Evolutionary conservation across 305 asterid genomes (phyloP).

Genomic region (Coffea humblotiana): DNA sequence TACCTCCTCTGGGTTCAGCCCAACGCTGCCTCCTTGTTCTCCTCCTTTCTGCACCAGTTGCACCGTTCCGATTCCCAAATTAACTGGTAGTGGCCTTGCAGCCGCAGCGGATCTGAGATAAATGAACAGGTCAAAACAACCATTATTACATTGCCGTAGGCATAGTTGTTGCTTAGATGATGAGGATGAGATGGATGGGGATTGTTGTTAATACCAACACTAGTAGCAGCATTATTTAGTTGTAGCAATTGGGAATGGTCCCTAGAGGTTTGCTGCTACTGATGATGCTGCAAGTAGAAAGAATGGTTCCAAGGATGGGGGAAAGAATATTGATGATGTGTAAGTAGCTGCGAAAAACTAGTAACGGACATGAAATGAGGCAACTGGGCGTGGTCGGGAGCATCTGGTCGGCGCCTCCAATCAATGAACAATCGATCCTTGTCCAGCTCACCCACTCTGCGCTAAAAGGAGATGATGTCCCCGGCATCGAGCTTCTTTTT

Average conservation of each 20-base stretch:
- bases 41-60: conserved; percentile 24
- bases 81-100: conserved; percentile 15
- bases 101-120: conserved; percentile 40
- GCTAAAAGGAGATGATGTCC: conserved; percentile 80
- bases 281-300: conserved; percentile 24
- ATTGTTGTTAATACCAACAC: neutral
- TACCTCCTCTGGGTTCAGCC: neutral
- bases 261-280: conserved; percentile 21
- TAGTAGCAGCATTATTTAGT: conserved; percentile 1
- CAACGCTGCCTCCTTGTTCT: neutral
- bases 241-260: conserved; percentile 28
- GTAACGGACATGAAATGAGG: conserved; percentile 20
- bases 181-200: conserved; percentile 13
- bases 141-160: conserved; percentile 26
- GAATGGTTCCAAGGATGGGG: conserved; percentile 34
- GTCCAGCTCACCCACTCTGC: conserved; percentile 58
- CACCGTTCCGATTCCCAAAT: conserved; percentile 16
- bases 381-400: conserved; percentile 28
- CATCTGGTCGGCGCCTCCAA: conserved; percentile 90
- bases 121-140: conserved; percentile 60
- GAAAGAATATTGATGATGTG: conserved; percentile 40
- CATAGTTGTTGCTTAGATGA: conserved; percentile 11
- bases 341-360: conserved; percentile 12
- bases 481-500: conserved; percentile 91
- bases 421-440: conserved; percentile 79